Conservation (phyloP, 306 rosid species). For the Cucurbita maxima region DNA sequence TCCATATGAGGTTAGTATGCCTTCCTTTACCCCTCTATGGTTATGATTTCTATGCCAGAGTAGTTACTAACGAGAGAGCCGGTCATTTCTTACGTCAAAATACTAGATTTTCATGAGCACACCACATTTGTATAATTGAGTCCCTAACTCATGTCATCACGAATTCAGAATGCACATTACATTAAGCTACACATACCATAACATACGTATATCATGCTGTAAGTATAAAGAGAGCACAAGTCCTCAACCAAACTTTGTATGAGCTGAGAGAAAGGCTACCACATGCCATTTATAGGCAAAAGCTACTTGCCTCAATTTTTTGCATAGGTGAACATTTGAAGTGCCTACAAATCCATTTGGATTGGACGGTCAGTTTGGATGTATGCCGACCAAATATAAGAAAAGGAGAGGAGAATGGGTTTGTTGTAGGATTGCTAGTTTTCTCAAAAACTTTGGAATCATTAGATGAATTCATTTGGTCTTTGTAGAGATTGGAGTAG, state of each 20-base stretch:
- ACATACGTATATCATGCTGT: neutral
- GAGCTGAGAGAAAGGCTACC: neutral
- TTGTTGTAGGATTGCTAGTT: no score
- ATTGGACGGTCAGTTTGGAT: neutral
- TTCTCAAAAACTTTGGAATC: no score
- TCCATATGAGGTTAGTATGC: conserved; percentile 63
- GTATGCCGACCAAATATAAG: neutral
- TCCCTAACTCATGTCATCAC: neutral
- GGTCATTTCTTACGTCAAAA: neutral
- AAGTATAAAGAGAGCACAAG: neutral
- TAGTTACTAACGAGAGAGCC: neutral
- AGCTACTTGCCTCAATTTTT: neutral
- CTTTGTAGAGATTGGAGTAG: no score
- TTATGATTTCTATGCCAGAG: neutral
- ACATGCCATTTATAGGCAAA: neutral
- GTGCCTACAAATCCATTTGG: neutral
- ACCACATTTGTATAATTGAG: neutral
- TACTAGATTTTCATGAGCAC: neutral
- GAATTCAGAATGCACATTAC: neutral
- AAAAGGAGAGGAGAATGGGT: neutral
- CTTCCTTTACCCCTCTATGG: neutral
- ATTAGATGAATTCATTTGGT: no score
- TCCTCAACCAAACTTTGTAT: neutral
- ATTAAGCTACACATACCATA: neutral
- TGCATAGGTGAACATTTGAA: neutral